Conservation (phyloP, 495 filamentous ascomycete species). For the Talaromyces thailandensis region DNA sequence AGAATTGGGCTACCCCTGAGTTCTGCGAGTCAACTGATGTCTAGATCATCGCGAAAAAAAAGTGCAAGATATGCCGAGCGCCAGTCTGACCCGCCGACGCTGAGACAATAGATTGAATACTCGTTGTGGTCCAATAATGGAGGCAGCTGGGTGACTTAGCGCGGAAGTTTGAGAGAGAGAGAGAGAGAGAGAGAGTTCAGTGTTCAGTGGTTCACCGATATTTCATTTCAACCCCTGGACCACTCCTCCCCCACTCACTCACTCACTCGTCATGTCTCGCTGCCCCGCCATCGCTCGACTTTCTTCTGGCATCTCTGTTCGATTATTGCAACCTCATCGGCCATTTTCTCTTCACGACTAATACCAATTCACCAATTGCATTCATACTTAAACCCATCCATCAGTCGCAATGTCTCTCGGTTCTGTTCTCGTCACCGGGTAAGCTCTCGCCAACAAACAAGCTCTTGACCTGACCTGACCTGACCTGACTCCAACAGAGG, state of each 20-base stretch:
- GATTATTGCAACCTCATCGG: neutral
- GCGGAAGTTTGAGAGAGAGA: no score
- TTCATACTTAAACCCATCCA: neutral
- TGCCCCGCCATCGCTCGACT: neutral
- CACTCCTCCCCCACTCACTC: no score
- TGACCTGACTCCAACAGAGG: slow-evolving; percentile 48
- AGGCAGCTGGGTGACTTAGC: neutral
- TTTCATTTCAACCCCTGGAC: no score
- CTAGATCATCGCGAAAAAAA: neutral
- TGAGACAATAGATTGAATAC: neutral
- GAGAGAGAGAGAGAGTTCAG: no score
- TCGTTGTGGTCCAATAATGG: neutral
- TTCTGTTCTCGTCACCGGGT: slow-evolving; percentile 89
- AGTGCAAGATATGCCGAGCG: neutral
- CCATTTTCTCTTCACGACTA: neutral
- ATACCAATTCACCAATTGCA: neutral
- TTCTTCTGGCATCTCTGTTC: neutral
- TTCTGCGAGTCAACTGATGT: no score
- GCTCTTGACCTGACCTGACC: neutral
- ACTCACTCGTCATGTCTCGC: neutral
- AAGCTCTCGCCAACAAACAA: slow-evolving; percentile 25
- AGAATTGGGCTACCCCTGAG: no score
- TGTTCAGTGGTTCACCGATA: no score
- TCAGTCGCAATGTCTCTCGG: slow-evolving; percentile 68
- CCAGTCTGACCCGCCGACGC: neutral